These are phyloP conservation scores for Pseudotulostoma volvatum DNA, from an alignment of 495 filamentous ascomycete genomes.

Conservation along the genomic window DNA sequence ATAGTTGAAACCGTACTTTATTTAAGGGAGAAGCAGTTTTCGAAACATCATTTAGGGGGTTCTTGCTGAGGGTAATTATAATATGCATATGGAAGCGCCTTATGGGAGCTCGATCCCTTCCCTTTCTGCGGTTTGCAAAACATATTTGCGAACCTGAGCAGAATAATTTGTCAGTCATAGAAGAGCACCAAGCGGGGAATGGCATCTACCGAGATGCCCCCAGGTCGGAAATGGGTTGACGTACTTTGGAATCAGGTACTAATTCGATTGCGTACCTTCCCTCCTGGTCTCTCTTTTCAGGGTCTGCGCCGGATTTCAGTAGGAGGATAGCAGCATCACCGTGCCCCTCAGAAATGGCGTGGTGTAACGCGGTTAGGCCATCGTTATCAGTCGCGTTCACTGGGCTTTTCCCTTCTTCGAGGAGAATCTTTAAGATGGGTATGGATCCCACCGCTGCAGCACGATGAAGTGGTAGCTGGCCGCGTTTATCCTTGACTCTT, in stretches of 20 bases:
- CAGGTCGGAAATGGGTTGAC: slow-evolving; percentile 5
- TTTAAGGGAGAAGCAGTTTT: too few relatives aligned
- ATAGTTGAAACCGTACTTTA: too few relatives aligned
- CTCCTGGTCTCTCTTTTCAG: slow-evolving; percentile 58
- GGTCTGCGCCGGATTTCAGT: slow-evolving; percentile 71
- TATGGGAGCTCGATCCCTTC: slow-evolving; percentile 60
- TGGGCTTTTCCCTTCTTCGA: slow-evolving; percentile 61
- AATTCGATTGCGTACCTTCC: slow-evolving; percentile 62
- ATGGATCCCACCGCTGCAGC: slow-evolving; percentile 80
- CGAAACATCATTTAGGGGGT: too few relatives aligned
- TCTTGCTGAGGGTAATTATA: too few relatives aligned
- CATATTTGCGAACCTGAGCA: slow-evolving; percentile 63
- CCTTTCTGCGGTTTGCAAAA: slow-evolving; percentile 60
- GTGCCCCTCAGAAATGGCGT: slow-evolving; percentile 86
- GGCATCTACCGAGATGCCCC: neutral
- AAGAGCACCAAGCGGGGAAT: neutral
- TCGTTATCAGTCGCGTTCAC: slow-evolving; percentile 74
- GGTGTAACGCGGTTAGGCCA: slow-evolving; percentile 79
- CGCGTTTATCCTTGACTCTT: slow-evolving; percentile 68
- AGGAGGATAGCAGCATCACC: slow-evolving; percentile 73
- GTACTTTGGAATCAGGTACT: slow-evolving; percentile 64
- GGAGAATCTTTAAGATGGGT: slow-evolving; percentile 65
- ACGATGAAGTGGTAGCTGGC: slow-evolving; percentile 75
- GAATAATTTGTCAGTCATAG: too few relatives aligned
- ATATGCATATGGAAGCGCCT: too few relatives aligned